Conservation (phyloP, 495 filamentous ascomycete species). For the Podospora australis region DNA sequence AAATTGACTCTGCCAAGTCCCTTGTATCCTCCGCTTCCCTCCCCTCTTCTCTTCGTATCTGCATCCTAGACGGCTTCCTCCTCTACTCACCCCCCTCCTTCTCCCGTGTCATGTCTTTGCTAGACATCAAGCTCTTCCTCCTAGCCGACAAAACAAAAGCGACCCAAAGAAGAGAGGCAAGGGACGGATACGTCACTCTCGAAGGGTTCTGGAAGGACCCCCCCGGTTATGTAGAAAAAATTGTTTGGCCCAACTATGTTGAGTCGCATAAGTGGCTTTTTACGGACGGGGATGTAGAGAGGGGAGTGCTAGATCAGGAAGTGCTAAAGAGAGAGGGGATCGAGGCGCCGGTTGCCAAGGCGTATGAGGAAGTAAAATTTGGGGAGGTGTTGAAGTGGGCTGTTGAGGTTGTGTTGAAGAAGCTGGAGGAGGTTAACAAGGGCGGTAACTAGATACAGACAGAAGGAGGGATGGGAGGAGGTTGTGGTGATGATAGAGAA, state of each 20-base stretch:
- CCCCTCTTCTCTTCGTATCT: conserved; percentile 31
- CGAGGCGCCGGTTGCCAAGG: conserved; percentile 25
- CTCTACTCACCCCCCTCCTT: conserved; percentile 50
- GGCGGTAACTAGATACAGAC: not conserved
- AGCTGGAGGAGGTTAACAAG: conserved; percentile 18
- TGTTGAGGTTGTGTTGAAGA: conserved; percentile 43
- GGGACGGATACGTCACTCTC: conserved; percentile 80
- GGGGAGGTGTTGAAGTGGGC: conserved; percentile 47
- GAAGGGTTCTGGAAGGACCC: conserved; percentile 94
- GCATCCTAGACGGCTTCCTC: conserved; percentile 76
- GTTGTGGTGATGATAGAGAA: too few species aligned
- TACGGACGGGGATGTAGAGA: conserved; percentile 54
- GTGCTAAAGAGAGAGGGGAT: conserved; percentile 43
- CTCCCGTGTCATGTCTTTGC: conserved; percentile 41
- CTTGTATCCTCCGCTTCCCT: conserved; percentile 54
- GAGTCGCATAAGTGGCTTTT: conserved; percentile 72
- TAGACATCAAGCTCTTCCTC: conserved; percentile 74
- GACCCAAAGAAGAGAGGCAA: conserved; percentile 59
- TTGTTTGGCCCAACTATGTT: conserved; percentile 94
- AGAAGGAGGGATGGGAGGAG: not conserved
- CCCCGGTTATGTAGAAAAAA: conserved; percentile 83
- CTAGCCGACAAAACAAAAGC: conserved; percentile 54
- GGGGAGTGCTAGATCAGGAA: conserved; percentile 38
- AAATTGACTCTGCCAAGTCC: conserved; percentile 59
- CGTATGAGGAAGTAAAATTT: conserved; percentile 43